A percentile compares a stretch with the other conserved stretches of the same genome.
These are phyloP conservation scores for Sugiyamaella lignohabitans DNA, from an alignment of 805 yeast species.

Conservation along the genomic window DNA sequence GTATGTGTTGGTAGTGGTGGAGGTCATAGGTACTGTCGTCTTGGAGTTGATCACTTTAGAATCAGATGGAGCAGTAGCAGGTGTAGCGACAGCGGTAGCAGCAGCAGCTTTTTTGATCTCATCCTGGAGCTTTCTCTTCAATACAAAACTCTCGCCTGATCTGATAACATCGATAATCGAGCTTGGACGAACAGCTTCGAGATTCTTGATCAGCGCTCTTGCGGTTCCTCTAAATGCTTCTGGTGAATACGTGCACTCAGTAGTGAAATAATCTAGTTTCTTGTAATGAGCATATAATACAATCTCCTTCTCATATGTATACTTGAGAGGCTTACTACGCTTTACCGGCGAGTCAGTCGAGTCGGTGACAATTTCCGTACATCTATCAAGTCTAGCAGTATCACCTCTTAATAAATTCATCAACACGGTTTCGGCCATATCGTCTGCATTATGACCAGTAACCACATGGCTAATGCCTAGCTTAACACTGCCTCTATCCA, in stretches of 20 bases:
- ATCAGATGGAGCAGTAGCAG: too few species aligned
- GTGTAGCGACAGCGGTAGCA: conserved; percentile 2
- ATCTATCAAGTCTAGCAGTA: conserved; percentile 81
- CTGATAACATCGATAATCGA: conserved; percentile 91
- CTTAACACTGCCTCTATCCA: conserved; percentile 91
- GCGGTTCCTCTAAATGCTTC: conserved; percentile 99
- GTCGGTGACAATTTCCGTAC: conserved; percentile 80
- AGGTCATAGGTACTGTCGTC: not conserved
- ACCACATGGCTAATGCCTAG: conserved; percentile 83
- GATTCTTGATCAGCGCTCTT: conserved; percentile 78
- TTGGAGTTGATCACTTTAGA: not conserved
- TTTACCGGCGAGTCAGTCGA: conserved; percentile 78
- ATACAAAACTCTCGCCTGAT: conserved; percentile 80
- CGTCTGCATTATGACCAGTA: conserved; percentile 99
- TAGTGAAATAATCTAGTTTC: conserved; percentile 88
- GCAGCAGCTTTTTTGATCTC: conserved; percentile 14
- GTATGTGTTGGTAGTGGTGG: not conserved
- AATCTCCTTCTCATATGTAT: conserved; percentile 93
- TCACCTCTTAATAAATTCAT: conserved; percentile 97
- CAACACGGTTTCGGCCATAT: conserved; percentile 95
- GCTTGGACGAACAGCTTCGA: conserved; percentile 86
- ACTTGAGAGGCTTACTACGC: conserved; percentile 93
- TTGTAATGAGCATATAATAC: conserved; percentile 96
- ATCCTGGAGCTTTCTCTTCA: conserved; percentile 28
- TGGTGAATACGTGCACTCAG: conserved; percentile 97